Conservation (phyloP, 2,329 filamentous ascomycete genomes). For the Dactylellina drechsleri region DNA sequence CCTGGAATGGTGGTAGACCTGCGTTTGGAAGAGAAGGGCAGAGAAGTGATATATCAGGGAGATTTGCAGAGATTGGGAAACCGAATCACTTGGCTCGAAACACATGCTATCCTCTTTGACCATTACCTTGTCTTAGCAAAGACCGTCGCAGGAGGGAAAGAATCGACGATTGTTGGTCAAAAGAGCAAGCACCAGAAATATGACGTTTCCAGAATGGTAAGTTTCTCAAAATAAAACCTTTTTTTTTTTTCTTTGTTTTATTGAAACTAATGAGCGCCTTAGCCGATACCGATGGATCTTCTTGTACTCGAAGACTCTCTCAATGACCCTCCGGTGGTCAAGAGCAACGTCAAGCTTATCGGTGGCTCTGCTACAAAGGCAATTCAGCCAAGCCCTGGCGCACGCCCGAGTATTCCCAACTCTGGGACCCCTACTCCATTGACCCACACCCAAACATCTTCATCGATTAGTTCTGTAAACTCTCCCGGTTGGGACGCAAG, state of each 20-base stretch:
- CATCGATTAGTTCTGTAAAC: constrained; percentile 69
- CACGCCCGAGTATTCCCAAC: constrained; percentile 59
- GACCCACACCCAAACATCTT: constrained; percentile 74
- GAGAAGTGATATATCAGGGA: constrained; percentile 87
- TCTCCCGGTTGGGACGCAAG: constrained; percentile 60
- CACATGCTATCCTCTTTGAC: constrained; percentile 91
- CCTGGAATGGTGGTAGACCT: constrained; percentile 89
- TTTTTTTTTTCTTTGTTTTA: neutral
- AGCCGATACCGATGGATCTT: constrained; percentile 95
- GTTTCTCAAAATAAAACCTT: constrained; percentile 57
- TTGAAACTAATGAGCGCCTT: neutral
- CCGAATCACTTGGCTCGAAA: constrained; percentile 92
- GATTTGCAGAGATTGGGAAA: constrained; percentile 90
- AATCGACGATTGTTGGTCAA: constrained; percentile 76
- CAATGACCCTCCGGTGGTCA: constrained; percentile 89
- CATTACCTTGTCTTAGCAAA: constrained; percentile 96
- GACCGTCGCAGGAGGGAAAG: constrained; percentile 70
- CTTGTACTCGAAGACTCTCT: constrained; percentile 85
- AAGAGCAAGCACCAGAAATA: constrained; percentile 73
- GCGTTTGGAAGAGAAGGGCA: constrained; percentile 91
- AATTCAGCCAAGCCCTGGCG: constrained; percentile 68
- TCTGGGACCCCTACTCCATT: constrained; percentile 67
- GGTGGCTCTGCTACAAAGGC: constrained; percentile 57
- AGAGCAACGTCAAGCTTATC: constrained; percentile 70
- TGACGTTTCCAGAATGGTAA: constrained; percentile 88